Conservation (phyloP, 345 rosid genomes). For the Heritiera fomes region DNA sequence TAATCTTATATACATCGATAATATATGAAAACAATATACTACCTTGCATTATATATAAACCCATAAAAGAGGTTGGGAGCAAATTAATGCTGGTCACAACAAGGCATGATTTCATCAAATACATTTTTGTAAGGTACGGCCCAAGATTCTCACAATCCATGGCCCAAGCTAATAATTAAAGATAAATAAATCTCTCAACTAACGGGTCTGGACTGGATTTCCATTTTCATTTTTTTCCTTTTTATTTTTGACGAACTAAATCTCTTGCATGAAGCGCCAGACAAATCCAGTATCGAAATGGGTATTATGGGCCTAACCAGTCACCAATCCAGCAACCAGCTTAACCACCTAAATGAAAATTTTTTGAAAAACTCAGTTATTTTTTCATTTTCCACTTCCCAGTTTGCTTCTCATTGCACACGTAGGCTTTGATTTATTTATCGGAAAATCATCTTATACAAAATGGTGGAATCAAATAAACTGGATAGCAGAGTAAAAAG, state of each 20-base stretch:
- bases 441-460: too few species aligned
- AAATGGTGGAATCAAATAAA: too few species aligned
- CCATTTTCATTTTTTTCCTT: not conserved
- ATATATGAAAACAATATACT: too few species aligned
- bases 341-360: not conserved
- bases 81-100: too few species aligned
- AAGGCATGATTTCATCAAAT: not conserved
- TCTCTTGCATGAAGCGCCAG: not conserved
- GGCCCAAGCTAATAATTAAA: not conserved
- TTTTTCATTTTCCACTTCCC: too few species aligned
- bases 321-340: not conserved
- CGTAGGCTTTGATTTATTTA: not conserved
- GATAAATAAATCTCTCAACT: not conserved
- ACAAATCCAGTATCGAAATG: not conserved
- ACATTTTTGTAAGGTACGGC: not conserved
- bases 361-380: not conserved
- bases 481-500: not conserved
- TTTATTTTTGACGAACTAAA: too few species aligned
- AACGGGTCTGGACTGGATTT: not conserved
- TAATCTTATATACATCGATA: too few species aligned
- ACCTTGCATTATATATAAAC: too few species aligned
- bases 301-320: not conserved
- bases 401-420: not conserved
- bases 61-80: too few species aligned
- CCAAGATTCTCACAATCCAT: not conserved